Evolutionary conservation across 352 stramenopile genomes (phyloP), one percentile per base, ranked within the genome.

Genomic region (Pythium guiyangense): DNA sequence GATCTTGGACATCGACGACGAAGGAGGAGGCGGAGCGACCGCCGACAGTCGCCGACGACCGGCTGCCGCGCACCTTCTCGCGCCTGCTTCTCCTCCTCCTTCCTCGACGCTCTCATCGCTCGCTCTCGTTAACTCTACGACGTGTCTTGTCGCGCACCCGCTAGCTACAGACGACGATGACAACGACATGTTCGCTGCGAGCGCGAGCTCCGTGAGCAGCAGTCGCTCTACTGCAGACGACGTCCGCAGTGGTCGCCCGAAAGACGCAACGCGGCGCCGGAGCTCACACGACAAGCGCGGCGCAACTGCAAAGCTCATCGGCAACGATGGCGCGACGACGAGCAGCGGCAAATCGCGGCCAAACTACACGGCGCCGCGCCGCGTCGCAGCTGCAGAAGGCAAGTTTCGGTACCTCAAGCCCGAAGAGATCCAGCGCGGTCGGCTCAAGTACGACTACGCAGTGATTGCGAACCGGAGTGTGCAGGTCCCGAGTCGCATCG

Each of bases 331-430:
- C 14, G 8, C 20, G 20, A 20, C 20, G 18, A 44, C 50, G 15
- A 22, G 35, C 29, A 42, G 26, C 11, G 22, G 26, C 43, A 54
- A 60, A 15, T 37, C 12, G 20, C 46, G 3, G 18, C 31, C 46
- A 15, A 71, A 65, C 44, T 77, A 73, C 53, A 73, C 67, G n/a
- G 56, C 65, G 2, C 60, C 69, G 15, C 52, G 61, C 5, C 57
- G 67, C 4, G 26, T 61, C 10, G 57, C 59, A 35, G 57, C 59
- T 31, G 35, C 60, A 0, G 35, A 68, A 6, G 84, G 81, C 44
- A 76, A 74, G 45, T 94, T 91, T 56, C 58, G 82, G 3, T 92
- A 94, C 59, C 67, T 94, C n/a, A 90, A 90, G 54, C 82, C 84
- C 1, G 77, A 88, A 34, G 82, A 94, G 53, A 87, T 94, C 57